Evolutionary conservation across 2,329 filamentous ascomycete genomes (phyloP), one percentile per base, ranked within the genome.

Genomic region (Hypoxylon sp.): DNA sequence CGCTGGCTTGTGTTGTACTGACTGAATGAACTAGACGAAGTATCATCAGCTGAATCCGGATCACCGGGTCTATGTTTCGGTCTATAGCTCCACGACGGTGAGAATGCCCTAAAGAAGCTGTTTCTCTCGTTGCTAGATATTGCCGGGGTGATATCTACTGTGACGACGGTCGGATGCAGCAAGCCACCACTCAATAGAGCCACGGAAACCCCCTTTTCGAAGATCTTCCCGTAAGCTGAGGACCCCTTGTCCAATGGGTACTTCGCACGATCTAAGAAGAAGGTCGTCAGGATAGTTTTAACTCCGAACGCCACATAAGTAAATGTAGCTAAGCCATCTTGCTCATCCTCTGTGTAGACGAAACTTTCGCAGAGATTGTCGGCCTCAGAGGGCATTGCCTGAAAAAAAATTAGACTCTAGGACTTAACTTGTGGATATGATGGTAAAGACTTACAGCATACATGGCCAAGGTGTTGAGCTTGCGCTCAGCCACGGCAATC

Each of bases 191-290:
- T 15, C 3, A 15, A 37, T 10, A 73, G n/a, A 11, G 67, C 44
- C 7, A 72, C 32, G 8, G 64, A 60, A 17, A 67, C 65, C 27
- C 68, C 70, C n/a, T 59, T 64, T 17, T 64, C 53, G 27, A 74
- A 73, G 13, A 76, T 48, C 2, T 8, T 47, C 29, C 62, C 42
- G 21, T 76, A 76, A 1, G 31, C n/a, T 0, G 55, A 53, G 5
- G n/a, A 37, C 4, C 6, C 29, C 3, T 47, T 7, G 1, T n/a
- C 32, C 19, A 48, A 53, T 2, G 0, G 37, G 44, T 72, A 69
- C 50, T 29, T 61, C 15, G 46, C 53, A 39, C 72, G 72, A 24
- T 76, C 74, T 1, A 76, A 31, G 54, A 73, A 71, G 52, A 72
- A 74, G 13, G 61, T 72, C 24, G 17, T 66, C 1, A 74, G 56